A percentile compares a stretch with the other conserved stretches of the same genome.
Conservation (phyloP, 2,329 filamentous ascomycete genomes). For the Aureobasidium leucospermi region DNA sequence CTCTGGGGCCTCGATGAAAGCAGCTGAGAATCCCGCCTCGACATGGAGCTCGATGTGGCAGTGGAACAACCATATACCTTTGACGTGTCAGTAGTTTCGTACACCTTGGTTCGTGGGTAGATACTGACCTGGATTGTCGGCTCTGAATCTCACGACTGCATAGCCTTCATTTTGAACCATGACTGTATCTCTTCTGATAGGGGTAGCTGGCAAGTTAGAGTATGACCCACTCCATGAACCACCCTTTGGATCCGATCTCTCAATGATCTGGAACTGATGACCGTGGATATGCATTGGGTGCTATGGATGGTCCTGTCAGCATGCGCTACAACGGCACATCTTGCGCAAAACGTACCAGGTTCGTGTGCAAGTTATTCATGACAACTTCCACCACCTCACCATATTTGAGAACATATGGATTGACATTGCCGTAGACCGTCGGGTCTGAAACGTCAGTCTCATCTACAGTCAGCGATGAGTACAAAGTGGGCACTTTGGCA, state of each 20-base stretch:
- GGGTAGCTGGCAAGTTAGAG: slow-evolving; percentile 19
- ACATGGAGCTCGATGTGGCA: slow-evolving; percentile 24
- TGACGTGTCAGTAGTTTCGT: slow-evolving; percentile 1
- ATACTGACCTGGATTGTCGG: slow-evolving; percentile 31
- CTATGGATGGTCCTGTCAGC: background rate
- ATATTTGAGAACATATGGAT: slow-evolving; percentile 44
- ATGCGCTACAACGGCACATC: background rate
- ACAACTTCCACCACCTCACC: slow-evolving; percentile 16
- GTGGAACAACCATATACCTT: slow-evolving; percentile 31
- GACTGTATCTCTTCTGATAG: slow-evolving; percentile 30
- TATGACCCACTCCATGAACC: slow-evolving; percentile 17
- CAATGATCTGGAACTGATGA: slow-evolving; percentile 24
- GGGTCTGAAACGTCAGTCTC: slow-evolving; percentile 42
- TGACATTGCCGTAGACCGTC: slow-evolving; percentile 42
- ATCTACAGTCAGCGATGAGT: slow-evolving; percentile 60
- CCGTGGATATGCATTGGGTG: slow-evolving; percentile 43
- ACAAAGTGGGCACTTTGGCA: slow-evolving; percentile 73
- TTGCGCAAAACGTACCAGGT: slow-evolving; percentile 18
- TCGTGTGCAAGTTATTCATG: slow-evolving; percentile 46
- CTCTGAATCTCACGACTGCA: slow-evolving; percentile 28
- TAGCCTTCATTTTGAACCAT: slow-evolving; percentile 31
- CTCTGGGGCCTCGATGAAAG: slow-evolving; percentile 26
- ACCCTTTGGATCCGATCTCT: slow-evolving; percentile 18
- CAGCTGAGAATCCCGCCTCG: slow-evolving; percentile 3
- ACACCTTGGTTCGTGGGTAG: slow-evolving; percentile 2